Percentiles rank a stretch among this genome's conserved stretches.
Evolutionary conservation across 257 asterid genomes (phyloP).

Genomic region (Solanum lycopersicoides): DNA sequence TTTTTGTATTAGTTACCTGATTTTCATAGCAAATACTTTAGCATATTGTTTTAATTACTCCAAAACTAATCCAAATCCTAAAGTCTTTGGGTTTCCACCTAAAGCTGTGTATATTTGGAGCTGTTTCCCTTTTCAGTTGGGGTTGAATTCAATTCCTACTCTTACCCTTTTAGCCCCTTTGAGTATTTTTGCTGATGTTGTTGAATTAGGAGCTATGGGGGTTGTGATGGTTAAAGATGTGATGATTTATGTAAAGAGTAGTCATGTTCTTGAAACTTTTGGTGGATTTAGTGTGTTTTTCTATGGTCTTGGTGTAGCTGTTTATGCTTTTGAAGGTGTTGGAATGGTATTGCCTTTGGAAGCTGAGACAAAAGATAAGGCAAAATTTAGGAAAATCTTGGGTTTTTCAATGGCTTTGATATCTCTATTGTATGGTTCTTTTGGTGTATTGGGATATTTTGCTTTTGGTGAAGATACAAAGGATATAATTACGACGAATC

Average conservation of each 20-base stretch:
- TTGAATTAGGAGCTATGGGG: conserved; percentile 3
- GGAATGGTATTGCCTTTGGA: neutral
- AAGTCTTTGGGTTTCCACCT: neutral
- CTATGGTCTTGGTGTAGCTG: neutral
- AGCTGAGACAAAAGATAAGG: neutral
- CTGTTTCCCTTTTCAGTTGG: neutral
- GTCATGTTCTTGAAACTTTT: neutral
- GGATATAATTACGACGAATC: neutral
- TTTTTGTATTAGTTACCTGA: conserved; percentile 4
- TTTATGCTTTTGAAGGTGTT: neutral
- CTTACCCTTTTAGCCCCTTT: neutral
- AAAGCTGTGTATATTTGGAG: neutral
- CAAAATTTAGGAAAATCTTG: neutral
- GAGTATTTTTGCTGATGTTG: conserved; percentile 1
- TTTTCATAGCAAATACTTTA: conserved; percentile 2
- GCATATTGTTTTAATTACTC: neutral
- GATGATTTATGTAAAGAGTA: neutral
- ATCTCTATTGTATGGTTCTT: neutral
- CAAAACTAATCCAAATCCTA: neutral
- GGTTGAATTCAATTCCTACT: neutral
- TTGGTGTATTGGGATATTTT: neutral
- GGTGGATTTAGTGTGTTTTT: neutral
- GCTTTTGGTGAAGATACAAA: conserved; percentile 1
- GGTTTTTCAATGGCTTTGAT: neutral
- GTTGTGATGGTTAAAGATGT: neutral